Conservation (phyloP, 2,329 filamentous ascomycete species). For the Penicillium thymicola region DNA sequence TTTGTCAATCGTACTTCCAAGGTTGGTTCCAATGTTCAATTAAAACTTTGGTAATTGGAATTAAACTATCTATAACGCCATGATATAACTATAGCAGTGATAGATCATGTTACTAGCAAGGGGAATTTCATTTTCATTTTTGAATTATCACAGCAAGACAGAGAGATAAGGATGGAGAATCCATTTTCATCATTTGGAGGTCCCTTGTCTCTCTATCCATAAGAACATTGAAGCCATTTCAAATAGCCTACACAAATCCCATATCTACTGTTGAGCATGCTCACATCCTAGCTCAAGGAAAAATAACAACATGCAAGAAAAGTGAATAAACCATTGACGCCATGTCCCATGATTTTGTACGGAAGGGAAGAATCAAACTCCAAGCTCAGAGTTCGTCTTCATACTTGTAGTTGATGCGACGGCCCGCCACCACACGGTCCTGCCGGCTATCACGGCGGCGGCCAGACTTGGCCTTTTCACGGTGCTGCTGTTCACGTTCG, state of each 20-base stretch:
- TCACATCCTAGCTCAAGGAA: not conserved
- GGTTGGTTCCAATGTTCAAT: not conserved
- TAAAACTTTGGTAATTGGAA: not conserved
- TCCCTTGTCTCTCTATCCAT: constrained; percentile 2
- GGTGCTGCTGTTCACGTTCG: constrained; percentile 63
- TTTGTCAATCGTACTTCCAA: too few relatives aligned
- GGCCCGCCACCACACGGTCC: constrained; percentile 33
- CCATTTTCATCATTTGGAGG: not conserved
- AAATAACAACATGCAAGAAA: constrained; percentile 12
- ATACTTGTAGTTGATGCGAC: constrained; percentile 49
- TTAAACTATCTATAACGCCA: not conserved
- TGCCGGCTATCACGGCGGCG: constrained; percentile 35
- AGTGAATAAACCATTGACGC: not conserved
- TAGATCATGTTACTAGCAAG: not conserved
- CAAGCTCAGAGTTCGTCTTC: constrained; percentile 41
- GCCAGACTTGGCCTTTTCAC: constrained; percentile 47
- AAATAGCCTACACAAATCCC: not conserved
- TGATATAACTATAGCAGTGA: not conserved
- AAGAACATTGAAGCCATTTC: not conserved
- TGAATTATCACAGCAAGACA: not conserved
- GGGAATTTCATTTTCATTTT: not conserved
- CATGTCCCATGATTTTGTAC: constrained; percentile 9
- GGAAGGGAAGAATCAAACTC: not conserved
- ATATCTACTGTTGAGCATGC: constrained; percentile 9
- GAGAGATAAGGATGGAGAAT: not conserved